Percentiles rank a stretch among this genome's conserved stretches.
phyloP scores from a whole-genome alignment of 805 yeast species.

The Scheffersomyces ergatensis region DNA sequence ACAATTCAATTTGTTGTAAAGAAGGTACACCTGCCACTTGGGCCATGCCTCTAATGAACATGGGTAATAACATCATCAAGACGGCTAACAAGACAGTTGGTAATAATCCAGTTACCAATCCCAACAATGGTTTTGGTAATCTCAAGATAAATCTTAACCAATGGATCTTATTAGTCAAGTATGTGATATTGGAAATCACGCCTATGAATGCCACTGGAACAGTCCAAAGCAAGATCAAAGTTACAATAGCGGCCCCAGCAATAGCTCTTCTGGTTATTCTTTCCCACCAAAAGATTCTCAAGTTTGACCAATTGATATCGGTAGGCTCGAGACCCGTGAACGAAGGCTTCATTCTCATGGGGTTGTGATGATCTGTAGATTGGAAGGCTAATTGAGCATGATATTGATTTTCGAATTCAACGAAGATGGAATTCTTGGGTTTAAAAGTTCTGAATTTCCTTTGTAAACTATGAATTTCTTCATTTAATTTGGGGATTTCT shows the following conservation, averaged over 20 bases:
- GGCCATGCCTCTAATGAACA: constrained; percentile 73
- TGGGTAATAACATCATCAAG: constrained; percentile 84
- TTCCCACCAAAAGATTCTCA: constrained; percentile 83
- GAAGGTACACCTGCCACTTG: constrained; percentile 58
- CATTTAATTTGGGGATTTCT: constrained; percentile 54
- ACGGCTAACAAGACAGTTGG: constrained; percentile 81
- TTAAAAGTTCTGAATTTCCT: constrained; percentile 40
- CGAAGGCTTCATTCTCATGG: constrained; percentile 60
- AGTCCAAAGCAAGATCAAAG: constrained; percentile 81
- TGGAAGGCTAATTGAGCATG: constrained; percentile 73
- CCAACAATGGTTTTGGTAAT: constrained; percentile 68
- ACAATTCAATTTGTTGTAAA: constrained; percentile 55
- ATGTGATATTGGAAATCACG: constrained; percentile 81
- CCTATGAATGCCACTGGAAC: constrained; percentile 98
- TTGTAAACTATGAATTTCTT: constrained; percentile 57
- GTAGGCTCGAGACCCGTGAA: constrained; percentile 61
- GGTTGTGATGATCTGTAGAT: constrained; percentile 60
- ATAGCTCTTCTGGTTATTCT: constrained; percentile 50
- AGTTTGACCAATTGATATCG: constrained; percentile 67
- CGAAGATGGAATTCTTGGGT: constrained; percentile 79
- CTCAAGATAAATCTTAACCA: constrained; percentile 76
- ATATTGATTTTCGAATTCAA: constrained; percentile 75
- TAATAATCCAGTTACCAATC: constrained; percentile 82
- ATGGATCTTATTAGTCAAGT: constrained; percentile 63
- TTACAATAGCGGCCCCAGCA: constrained; percentile 53